Conservation (phyloP, 164 flowering plant genomes). For the Stephania yunnanensis region DNA sequence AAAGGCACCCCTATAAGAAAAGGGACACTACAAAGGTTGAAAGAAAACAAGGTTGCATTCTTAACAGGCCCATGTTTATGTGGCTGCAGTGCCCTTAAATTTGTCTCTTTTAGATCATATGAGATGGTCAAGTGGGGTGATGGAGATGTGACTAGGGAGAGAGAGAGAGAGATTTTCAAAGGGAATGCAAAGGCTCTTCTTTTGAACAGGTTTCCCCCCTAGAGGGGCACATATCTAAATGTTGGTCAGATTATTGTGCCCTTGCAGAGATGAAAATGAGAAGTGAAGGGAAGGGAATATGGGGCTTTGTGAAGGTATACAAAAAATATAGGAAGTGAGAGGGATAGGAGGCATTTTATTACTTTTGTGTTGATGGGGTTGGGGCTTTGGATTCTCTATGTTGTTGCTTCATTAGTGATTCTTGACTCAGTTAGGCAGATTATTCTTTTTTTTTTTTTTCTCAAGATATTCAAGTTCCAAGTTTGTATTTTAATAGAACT, state of each 20-base stretch:
- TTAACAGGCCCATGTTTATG: background rate
- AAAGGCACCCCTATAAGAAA: constrained; percentile 19
- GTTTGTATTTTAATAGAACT: background rate
- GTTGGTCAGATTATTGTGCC: background rate
- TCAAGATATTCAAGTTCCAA: background rate
- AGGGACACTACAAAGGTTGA: background rate
- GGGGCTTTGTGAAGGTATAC: background rate
- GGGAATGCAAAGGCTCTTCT: background rate
- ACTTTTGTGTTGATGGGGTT: background rate
- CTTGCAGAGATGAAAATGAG: background rate
- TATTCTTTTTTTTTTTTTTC: no score
- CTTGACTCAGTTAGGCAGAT: background rate
- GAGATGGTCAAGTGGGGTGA: background rate
- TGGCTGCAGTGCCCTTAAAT: background rate
- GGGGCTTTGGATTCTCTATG: background rate
- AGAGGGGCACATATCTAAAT: background rate
- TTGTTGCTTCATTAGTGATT: background rate
- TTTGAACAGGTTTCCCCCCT: constrained; percentile 1
- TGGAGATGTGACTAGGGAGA: background rate
- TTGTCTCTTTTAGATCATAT: constrained; percentile 1
- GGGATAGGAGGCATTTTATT: background rate
- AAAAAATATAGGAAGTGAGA: constrained; percentile 1
- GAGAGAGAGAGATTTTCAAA: background rate
- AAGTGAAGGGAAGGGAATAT: background rate
- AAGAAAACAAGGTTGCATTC: background rate